phyloP scores from a whole-genome alignment of 495 filamentous ascomycete genomes.

The Neohortaea acidophila region DNA sequence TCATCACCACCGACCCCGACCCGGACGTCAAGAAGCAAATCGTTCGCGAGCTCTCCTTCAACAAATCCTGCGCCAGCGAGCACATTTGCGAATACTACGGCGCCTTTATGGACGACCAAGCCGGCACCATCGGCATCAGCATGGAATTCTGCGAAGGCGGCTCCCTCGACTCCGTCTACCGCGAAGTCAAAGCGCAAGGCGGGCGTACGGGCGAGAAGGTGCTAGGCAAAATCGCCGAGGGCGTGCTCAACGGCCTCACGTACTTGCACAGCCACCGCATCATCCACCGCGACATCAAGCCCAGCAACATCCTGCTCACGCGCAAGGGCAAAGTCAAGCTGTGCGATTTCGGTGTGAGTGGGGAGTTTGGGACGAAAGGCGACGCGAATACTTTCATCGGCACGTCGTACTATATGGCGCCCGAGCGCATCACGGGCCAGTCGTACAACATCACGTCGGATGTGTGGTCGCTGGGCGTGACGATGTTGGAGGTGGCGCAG shows the following conservation, averaged over 20 bases:
- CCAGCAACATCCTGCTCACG: conserved; percentile 89
- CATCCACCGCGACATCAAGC: conserved; percentile 98
- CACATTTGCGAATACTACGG: conserved; percentile 97
- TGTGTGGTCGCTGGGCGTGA: conserved; percentile 94
- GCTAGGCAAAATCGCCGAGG: conserved; percentile 93
- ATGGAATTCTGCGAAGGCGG: conserved; percentile 99
- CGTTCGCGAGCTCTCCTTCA: conserved; percentile 85
- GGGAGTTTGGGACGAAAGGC: conserved; percentile 95
- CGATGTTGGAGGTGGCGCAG: conserved; percentile 90
- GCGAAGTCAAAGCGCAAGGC: conserved; percentile 86
- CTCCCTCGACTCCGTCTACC: conserved; percentile 87
- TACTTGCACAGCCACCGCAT: conserved; percentile 96
- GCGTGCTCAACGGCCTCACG: conserved; percentile 81
- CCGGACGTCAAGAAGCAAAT: conserved; percentile 97
- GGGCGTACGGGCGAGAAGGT: conserved; percentile 96
- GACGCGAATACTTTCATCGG: conserved; percentile 98
- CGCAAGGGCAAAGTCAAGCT: conserved; percentile 89
- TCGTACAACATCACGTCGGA: conserved; percentile 97
- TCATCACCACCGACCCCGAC: conserved; percentile 95
- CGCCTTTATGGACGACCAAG: conserved; percentile 82
- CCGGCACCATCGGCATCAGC: conserved; percentile 88
- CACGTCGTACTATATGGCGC: conserved; percentile 98
- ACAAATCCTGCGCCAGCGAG: conserved; percentile 85
- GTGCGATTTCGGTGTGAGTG: conserved; percentile 94
- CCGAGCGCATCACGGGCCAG: conserved; percentile 92